phyloP scores from a whole-genome alignment of 495 filamentous ascomycete species.

The Aspergillus carlsbadensis region DNA sequence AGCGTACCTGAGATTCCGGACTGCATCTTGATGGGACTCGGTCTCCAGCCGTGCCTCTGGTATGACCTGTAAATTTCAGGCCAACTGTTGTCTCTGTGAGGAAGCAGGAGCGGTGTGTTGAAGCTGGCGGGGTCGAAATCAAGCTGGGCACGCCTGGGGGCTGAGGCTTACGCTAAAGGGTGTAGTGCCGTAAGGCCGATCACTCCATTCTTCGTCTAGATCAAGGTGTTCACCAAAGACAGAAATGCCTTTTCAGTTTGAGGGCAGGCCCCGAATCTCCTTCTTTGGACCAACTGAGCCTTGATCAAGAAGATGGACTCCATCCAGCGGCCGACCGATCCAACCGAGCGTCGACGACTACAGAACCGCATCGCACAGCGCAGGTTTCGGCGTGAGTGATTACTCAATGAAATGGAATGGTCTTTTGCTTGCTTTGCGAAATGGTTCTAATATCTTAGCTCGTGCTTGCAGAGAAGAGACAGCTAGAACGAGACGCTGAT shows the following conservation, averaged over 20 bases:
- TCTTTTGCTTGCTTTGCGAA: neutral
- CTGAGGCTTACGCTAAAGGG: neutral
- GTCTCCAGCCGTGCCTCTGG: neutral
- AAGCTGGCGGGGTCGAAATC: slow-evolving; percentile 2
- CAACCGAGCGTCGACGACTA: slow-evolving; percentile 8
- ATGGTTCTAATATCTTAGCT: neutral
- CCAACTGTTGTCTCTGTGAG: neutral
- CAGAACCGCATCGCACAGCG: slow-evolving; percentile 12
- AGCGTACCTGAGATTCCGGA: slow-evolving; percentile 78
- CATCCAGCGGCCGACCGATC: neutral
- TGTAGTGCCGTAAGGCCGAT: neutral
- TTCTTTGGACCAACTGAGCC: neutral
- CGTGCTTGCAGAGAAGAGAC: neutral
- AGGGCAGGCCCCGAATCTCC: neutral
- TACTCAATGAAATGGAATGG: neutral
- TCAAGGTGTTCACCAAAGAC: neutral
- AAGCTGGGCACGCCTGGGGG: neutral
- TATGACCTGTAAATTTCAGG: slow-evolving; percentile 6
- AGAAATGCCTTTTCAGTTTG: no score
- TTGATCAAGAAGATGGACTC: neutral
- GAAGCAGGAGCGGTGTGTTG: slow-evolving; percentile 1
- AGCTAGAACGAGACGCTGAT: neutral
- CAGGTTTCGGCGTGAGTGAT: slow-evolving; percentile 8
- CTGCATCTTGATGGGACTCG: slow-evolving; percentile 60
- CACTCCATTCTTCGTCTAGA: neutral